Evolutionary conservation across 2,329 filamentous ascomycete species (phyloP), one percentile per base, ranked within the genome.

Genomic region (Phialemonium atrogriseum): DNA sequence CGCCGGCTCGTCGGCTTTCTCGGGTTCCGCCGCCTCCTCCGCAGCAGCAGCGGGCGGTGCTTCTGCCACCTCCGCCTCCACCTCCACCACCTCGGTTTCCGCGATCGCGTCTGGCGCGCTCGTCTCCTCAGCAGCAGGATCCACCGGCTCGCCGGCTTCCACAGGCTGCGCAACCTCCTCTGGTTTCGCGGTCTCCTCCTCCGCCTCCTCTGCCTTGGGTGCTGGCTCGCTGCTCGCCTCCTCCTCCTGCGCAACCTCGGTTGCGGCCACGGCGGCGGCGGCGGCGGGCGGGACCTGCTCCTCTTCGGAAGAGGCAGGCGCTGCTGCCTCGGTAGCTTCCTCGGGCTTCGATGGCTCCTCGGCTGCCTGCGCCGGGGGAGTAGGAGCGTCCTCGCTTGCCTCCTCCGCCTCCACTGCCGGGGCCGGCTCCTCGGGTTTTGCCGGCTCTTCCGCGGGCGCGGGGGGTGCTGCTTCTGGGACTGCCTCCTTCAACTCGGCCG

Each of bases 311-410:
- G n/a, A n/a, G n/a, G n/a, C n/a, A n/a, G n/a, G n/a, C n/a, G n/a
- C n/a, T n/a, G n/a, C n/a, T n/a, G n/a, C n/a, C n/a, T n/a, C n/a
- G n/a, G n/a, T n/a, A n/a, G n/a, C n/a, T n/a, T n/a, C n/a, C n/a
- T n/a, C n/a, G n/a, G n/a, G n/a, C n/a, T n/a, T n/a, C 15, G 34
- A 32, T 4, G 35, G 27, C 18, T 43, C 38, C 21, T 33, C 25
- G 19, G 40, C 39, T 5, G 33, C 27, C 27, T 18, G 8, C 27
- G 27, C 27, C 14, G 20, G 27, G 7, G 27, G 16, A 16, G 16
- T 28, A 28, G 27, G 16, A 28, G 16, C 36, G 15, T 31, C 36
- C 24, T 44, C 42, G n/a, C 31, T 37, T 1, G 36, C 34, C 21
- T 38, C 30, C 35, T 44, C 41, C 30, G n/a, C n/a, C n/a, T n/a